Conservation (phyloP, 331 rosid species). For the Dryas integrifolia region DNA sequence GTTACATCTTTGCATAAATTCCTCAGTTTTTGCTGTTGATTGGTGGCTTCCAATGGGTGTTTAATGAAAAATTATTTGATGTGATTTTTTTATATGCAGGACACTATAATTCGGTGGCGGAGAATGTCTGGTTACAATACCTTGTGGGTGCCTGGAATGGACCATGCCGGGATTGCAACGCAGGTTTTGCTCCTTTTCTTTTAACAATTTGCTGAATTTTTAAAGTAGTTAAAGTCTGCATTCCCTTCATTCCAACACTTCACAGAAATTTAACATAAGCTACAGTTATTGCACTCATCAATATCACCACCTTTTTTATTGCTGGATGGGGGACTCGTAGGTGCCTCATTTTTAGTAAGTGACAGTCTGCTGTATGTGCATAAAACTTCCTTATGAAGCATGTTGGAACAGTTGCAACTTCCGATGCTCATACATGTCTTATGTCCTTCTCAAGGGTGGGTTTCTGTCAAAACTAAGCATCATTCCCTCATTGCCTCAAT, state of each 20-base stretch:
- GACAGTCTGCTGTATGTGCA: neutral
- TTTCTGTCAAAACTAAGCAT: no score
- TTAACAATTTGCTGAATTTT: neutral
- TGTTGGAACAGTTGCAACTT: no score
- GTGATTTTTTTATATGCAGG: constrained; percentile 49
- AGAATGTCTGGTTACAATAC: constrained; percentile 91
- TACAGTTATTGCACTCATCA: no score
- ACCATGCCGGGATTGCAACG: constrained; percentile 97
- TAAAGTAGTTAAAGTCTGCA: neutral
- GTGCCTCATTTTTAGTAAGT: neutral
- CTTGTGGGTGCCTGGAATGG: constrained; percentile 98
- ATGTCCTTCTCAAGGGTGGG: no score
- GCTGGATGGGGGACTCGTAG: neutral
- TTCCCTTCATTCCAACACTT: neutral
- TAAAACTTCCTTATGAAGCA: no score
- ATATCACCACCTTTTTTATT: neutral
- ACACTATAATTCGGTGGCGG: constrained; percentile 90
- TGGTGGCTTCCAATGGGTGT: constrained; percentile 5
- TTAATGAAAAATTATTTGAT: neutral
- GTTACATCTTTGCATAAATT: constrained; percentile 31
- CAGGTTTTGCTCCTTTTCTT: constrained; percentile 52
- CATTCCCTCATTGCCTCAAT: neutral
- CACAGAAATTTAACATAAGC: neutral
- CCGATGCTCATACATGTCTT: no score
- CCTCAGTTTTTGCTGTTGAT: constrained; percentile 12